Evolutionary conservation across 768 basidiomycete genomes (phyloP).

Genomic region (Pleurotus cornucopiae): DNA sequence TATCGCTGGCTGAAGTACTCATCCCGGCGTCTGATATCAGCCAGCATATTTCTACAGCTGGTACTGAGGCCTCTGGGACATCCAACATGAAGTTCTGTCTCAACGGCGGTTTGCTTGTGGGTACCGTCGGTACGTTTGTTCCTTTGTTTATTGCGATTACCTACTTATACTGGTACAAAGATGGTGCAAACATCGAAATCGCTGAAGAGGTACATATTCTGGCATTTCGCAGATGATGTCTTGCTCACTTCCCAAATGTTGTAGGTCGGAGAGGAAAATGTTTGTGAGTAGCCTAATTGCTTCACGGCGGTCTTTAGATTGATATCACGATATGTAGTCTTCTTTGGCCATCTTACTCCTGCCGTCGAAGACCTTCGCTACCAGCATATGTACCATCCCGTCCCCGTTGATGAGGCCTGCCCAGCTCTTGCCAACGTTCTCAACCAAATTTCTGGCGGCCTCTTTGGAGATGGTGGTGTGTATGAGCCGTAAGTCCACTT

Average conservation of each 20-base stretch:
- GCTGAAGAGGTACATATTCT: constrained; percentile 64
- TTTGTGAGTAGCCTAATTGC: constrained; percentile 56
- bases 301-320: constrained; percentile 7
- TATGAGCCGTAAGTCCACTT: constrained; percentile 76
- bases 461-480: constrained; percentile 75
- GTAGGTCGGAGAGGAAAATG: constrained; percentile 80
- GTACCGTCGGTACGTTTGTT: constrained; percentile 59
- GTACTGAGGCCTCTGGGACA: constrained; percentile 84
- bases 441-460: constrained; percentile 67
- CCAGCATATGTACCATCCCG: constrained; percentile 80
- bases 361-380: constrained; percentile 84
- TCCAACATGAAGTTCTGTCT: constrained; percentile 90
- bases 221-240: neutral
- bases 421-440: constrained; percentile 79
- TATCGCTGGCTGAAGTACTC: constrained; percentile 76
- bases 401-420: constrained; percentile 79
- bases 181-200: constrained; percentile 97
- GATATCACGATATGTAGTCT: constrained; percentile 44
- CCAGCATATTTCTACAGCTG: constrained; percentile 97
- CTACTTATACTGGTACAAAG: constrained; percentile 22
- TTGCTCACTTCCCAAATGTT: neutral
- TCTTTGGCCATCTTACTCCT: constrained; percentile 86
- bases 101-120: constrained; percentile 85
- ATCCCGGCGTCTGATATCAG: constrained; percentile 93
- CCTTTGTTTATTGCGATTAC: neutral